Percentiles rank a stretch among this genome's conserved stretches.
Conservation (phyloP, 495 filamentous ascomycete genomes). For the Neurospora sp. region DNA sequence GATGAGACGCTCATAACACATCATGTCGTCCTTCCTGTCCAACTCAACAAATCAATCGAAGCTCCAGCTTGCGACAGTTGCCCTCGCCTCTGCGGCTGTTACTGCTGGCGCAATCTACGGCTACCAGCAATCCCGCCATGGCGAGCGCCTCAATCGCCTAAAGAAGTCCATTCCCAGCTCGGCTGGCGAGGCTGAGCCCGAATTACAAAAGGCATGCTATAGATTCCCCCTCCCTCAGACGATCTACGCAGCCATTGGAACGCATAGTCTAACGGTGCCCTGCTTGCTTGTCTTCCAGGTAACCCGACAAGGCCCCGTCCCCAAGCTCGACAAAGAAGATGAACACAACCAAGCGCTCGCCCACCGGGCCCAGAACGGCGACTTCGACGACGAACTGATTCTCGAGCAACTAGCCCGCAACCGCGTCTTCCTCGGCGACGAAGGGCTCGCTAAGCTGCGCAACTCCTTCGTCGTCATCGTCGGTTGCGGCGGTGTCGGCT, state of each 20-base stretch:
- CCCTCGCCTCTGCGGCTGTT: constrained; percentile 62
- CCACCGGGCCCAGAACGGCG: constrained; percentile 67
- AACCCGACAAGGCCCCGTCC: constrained; percentile 57
- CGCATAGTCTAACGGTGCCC: background rate
- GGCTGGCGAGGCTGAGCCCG: constrained; percentile 20
- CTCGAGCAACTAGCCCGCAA: constrained; percentile 94
- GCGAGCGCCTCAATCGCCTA: constrained; percentile 52
- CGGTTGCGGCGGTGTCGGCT: constrained; percentile 90
- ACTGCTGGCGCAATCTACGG: constrained; percentile 63
- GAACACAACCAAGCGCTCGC: constrained; percentile 66
- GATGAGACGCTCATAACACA: background rate
- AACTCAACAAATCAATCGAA: constrained; percentile 24
- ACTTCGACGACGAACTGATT: constrained; percentile 92
- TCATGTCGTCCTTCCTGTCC: constrained; percentile 30
- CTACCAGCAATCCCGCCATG: constrained; percentile 55
- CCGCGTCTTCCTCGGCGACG: constrained; percentile 77
- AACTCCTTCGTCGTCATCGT: constrained; percentile 78
- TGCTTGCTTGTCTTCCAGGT: constrained; percentile 41
- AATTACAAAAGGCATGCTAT: constrained; percentile 20
- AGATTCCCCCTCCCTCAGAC: background rate
- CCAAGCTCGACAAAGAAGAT: constrained; percentile 57
- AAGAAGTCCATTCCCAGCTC: constrained; percentile 64
- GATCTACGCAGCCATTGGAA: background rate
- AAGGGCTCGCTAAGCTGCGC: constrained; percentile 69
- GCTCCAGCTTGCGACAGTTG: constrained; percentile 63